Evolutionary conservation across 176 grass and related monocot genomes (phyloP).

Genomic region (Zea mays): Zm-B73-REFERENCE-NAM-5.0 NC_050100.1:171559501-171560000

Average conservation of each 20-base stretch:
- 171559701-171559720: constrained; percentile 32
- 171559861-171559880: constrained; percentile 6
- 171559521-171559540: constrained; percentile 70
- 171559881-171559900: constrained; percentile 42
- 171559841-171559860: constrained; percentile 30
- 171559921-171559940: constrained; percentile 64
- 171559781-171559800: constrained; percentile 89
- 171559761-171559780: constrained; percentile 86
- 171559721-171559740: constrained; percentile 71
- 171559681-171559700: constrained; percentile 38
- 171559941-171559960: constrained; percentile 61
- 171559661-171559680: constrained; percentile 52
- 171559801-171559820: constrained; percentile 95
- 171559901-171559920: constrained; percentile 34
- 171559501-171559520: constrained; percentile 79
- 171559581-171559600: constrained; percentile 9
- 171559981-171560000: not conserved
- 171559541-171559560: constrained; percentile 50
- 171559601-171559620: not conserved
- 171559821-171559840: constrained; percentile 38
- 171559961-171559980: constrained; percentile 36
- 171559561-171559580: constrained; percentile 4
- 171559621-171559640: not conserved
- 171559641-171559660: constrained; percentile 80
- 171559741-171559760: constrained; percentile 67